Conservation (phyloP, 73 alveolate genomes). For the Paramecium tetraurelia region DNA sequence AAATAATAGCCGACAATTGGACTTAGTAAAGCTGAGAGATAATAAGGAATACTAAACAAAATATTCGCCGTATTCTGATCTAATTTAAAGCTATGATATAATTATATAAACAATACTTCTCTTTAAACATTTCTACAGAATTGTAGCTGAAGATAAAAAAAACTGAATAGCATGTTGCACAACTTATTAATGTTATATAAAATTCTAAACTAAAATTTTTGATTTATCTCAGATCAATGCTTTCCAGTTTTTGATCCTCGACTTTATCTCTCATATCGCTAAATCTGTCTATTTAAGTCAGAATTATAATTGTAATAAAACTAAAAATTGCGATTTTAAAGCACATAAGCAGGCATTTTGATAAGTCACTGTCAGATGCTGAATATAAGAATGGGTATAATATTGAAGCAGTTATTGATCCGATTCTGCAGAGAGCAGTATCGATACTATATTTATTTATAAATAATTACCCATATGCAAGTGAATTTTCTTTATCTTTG, state of each 20-base stretch:
- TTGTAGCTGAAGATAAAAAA: conserved; percentile 75
- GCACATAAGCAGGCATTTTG: conserved; percentile 69
- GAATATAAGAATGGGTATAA: background rate
- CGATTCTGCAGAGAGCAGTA: conserved; percentile 79
- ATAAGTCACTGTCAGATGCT: conserved; percentile 36
- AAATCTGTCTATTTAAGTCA: conserved; percentile 64
- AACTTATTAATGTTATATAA: conserved; percentile 72
- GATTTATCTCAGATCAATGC: conserved; percentile 76
- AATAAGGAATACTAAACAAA: conserved; percentile 62
- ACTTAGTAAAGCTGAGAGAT: background rate
- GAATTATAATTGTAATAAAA: conserved; percentile 50
- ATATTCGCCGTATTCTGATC: conserved; percentile 56
- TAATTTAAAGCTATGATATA: conserved; percentile 24
- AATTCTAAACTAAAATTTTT: conserved; percentile 74
- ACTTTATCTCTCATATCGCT: conserved; percentile 60
- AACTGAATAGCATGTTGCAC: conserved; percentile 75
- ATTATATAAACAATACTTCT: conserved; percentile 60
- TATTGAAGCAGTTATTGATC: conserved; percentile 65
- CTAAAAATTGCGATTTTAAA: conserved; percentile 62
- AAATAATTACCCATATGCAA: conserved; percentile 84
- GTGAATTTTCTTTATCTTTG: conserved; percentile 87
- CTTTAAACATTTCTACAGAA: conserved; percentile 72
- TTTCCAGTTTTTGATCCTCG: conserved; percentile 59
- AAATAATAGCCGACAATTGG: background rate
- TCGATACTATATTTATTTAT: conserved; percentile 47